A percentile compares a stretch with the other conserved stretches of the same genome.
Conservation (phyloP, 2,329 filamentous ascomycete species). For the Paraphoma sp. region DNA sequence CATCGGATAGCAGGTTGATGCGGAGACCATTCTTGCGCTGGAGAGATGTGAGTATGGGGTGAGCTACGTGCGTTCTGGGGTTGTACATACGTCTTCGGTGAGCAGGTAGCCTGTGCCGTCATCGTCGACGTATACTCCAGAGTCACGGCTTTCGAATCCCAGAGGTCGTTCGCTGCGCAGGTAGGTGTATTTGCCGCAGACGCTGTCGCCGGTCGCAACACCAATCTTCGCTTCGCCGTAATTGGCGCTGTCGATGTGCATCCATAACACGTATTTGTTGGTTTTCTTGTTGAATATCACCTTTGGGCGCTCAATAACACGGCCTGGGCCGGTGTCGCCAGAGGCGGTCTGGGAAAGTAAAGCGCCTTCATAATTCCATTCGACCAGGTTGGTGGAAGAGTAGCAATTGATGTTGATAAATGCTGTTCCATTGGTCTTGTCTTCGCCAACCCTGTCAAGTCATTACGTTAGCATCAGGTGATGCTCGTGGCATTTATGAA, state of each 20-base stretch:
- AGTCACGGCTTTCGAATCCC: slow-evolving; percentile 62
- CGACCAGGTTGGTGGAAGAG: slow-evolving; percentile 66
- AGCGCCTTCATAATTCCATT: slow-evolving; percentile 68
- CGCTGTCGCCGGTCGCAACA: slow-evolving; percentile 64
- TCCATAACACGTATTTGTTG: slow-evolving; percentile 70
- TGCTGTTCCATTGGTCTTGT: slow-evolving; percentile 66
- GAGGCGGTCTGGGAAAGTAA: slow-evolving; percentile 61
- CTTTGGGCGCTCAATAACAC: slow-evolving; percentile 72
- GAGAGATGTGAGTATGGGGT: not conserved
- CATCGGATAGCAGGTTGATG: slow-evolving; percentile 62
- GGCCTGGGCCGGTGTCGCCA: slow-evolving; percentile 66
- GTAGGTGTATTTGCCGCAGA: slow-evolving; percentile 68
- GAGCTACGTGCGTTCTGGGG: not conserved
- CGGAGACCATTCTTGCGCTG: slow-evolving; percentile 64
- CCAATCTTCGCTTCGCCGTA: slow-evolving; percentile 71
- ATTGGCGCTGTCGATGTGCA: slow-evolving; percentile 69
- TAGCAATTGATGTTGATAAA: slow-evolving; percentile 75
- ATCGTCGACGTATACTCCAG: slow-evolving; percentile 67
- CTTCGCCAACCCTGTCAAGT: slow-evolving; percentile 66
- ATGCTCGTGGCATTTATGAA: not conserved
- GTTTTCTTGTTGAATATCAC: slow-evolving; percentile 72
- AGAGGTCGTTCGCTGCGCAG: slow-evolving; percentile 56
- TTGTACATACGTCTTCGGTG: slow-evolving; percentile 64
- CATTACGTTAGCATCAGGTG: not conserved
- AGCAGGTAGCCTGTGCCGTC: slow-evolving; percentile 67